Base-by-base conservation (phyloP, 2,329 filamentous ascomycete species). In the Thelonectria olida region DNA sequence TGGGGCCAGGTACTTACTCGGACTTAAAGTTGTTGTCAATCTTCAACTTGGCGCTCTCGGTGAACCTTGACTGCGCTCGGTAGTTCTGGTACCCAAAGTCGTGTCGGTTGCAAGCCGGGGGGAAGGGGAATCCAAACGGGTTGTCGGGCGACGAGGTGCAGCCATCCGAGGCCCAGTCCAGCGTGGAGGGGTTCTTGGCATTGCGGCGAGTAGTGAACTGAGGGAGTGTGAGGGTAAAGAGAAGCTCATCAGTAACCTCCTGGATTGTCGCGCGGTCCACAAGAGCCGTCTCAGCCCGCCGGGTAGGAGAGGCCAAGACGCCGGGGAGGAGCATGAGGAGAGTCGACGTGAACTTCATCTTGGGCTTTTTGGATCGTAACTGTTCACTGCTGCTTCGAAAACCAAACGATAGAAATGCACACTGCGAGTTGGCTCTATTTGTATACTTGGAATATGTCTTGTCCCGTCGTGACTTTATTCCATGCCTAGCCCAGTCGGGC, bases 1-100 rank as follows among this genome's bases (percentile, higher is more conserved):
- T 41, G 5, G 9, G 17, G 19, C 2, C 6, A 9, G 15, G 12
- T 19, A 70, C 76, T 27, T 64, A 80, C 77, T 83, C 80, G 0
- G 38, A 62, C 66, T 77, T 79, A 70, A 87, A 85, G 17, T 83
- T 81, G 52, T 73, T 66, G 61, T 86, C 84, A 53, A 86, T 81
- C 13, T 61, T 73, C 45, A 71, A 53, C 67, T 81, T 81, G 54
- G 72, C 74, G 12, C 62, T 69, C 12, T 74, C 71, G 7, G 75
- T 79, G 68, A 85, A 84, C 17, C 84, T 78, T 5, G 59, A 69
- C 68, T 86, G 83, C 7, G 58, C 56, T 60, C 82, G 81, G 72
- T 79, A 85, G 73, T 87, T 87, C 23, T 77, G 76, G 70, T 84
- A 84, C 4, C 83, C 83, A 68, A 86, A 87, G 64, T 86, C 84